These are phyloP conservation scores for Nakaseomyces bracarensis DNA, from an alignment of 1,139 yeast species.

Conservation along the genomic window DNA sequence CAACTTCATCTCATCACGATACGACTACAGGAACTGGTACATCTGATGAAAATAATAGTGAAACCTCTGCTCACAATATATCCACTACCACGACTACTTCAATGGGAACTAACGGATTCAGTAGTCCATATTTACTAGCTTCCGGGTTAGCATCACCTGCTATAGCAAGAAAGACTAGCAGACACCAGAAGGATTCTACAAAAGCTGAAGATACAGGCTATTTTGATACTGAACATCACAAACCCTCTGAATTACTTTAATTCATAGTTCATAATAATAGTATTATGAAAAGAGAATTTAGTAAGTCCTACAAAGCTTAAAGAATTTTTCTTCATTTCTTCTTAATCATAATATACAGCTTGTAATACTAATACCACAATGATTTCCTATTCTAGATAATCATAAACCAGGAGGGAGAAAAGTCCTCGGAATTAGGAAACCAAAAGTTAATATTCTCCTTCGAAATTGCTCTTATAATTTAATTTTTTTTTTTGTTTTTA, in stretches of 20 bases:
- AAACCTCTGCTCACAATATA: conserved; percentile 8
- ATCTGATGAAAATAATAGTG: conserved; percentile 9
- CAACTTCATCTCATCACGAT: neutral
- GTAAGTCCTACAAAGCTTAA: too few relatives aligned
- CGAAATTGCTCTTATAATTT: too few relatives aligned
- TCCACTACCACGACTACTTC: conserved; percentile 10
- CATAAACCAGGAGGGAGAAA: too few relatives aligned
- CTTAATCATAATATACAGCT: too few relatives aligned
- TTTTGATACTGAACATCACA: conserved; percentile 5
- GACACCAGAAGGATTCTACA: conserved; percentile 2
- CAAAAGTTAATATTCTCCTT: too few relatives aligned
- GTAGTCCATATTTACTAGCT: conserved; percentile 54
- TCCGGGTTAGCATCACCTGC: conserved; percentile 48
- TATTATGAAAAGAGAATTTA: neutral
- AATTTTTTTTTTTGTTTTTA: too few relatives aligned
- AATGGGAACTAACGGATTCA: conserved; percentile 38
- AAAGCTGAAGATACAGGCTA: conserved; percentile 7
- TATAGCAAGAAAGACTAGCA: conserved; percentile 12
- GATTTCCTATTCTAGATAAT: too few relatives aligned
- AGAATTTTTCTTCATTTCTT: too few relatives aligned
- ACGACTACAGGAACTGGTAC: conserved; percentile 1
- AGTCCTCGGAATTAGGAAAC: too few relatives aligned
- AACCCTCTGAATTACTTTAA: neutral
- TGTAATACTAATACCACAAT: too few relatives aligned
- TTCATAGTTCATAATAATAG: neutral